Evolutionary conservation across 2,329 filamentous ascomycete species (phyloP).

Genomic region (Pseudophaeomoniella oleicola): DNA sequence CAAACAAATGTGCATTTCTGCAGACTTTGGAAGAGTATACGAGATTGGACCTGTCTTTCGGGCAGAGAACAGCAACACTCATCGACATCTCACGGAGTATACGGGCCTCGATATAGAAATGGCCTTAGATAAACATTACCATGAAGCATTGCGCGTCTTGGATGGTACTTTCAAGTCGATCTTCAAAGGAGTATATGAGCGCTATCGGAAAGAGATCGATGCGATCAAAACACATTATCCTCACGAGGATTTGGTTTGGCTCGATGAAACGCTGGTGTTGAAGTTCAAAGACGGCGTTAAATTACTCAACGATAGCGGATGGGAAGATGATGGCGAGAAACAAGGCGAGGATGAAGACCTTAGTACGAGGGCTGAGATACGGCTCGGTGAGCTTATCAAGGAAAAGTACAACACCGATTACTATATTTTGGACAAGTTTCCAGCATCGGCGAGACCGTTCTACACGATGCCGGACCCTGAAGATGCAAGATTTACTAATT

Average conservation of each 20-base stretch:
- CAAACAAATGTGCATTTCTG: slow-evolving; percentile 70
- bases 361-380: slow-evolving; percentile 62
- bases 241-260: slow-evolving; percentile 61
- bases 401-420: slow-evolving; percentile 69
- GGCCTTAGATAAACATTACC: slow-evolving; percentile 63
- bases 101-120: slow-evolving; percentile 75
- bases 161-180: slow-evolving; percentile 63
- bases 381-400: slow-evolving; percentile 60
- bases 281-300: slow-evolving; percentile 58
- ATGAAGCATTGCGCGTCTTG: slow-evolving; percentile 58
- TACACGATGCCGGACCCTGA: slow-evolving; percentile 64
- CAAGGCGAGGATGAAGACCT: slow-evolving; percentile 55
- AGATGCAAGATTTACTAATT: slow-evolving; percentile 56
- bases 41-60: slow-evolving; percentile 70
- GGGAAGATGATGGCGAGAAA: slow-evolving; percentile 57
- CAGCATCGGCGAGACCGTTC: slow-evolving; percentile 60
- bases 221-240: slow-evolving; percentile 61
- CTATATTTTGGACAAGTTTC: slow-evolving; percentile 78
- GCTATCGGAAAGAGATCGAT: slow-evolving; percentile 51
- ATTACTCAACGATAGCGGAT: slow-evolving; percentile 55
- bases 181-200: slow-evolving; percentile 48
- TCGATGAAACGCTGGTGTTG: slow-evolving; percentile 60
- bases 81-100: slow-evolving; percentile 72
- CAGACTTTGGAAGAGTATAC: slow-evolving; percentile 66
- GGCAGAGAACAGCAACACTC: slow-evolving; percentile 76